Base-by-base conservation (phyloP, 108 stramenopile species). In the Nitzschia inconspicua region DNA sequence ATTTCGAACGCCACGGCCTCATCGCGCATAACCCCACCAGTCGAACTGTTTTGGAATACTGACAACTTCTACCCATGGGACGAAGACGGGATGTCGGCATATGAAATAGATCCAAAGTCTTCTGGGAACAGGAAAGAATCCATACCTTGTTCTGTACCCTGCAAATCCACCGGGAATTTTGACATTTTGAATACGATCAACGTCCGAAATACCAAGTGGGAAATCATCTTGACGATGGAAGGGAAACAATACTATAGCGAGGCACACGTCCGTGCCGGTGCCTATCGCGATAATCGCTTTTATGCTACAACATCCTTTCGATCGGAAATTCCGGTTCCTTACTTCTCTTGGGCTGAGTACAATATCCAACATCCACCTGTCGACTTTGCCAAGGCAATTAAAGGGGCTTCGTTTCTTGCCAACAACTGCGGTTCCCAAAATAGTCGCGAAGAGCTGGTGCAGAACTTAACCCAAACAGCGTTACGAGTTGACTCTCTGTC, bases 301-400 rank as follows among this genome's bases (percentile, higher is more conserved):
- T 85, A 77, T 47, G 71, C 80, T 8, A 83, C 81, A 0, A 85
- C 88, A 43, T 85, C 83, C n/a, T 85, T 85, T 48, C 55, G 63
- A 57, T 81, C 79, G 1, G 84, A 83, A 44, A 59, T 89, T 25
- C 88, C 84, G 0, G 20, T 70, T 18, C 69, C 88, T 1, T 89
- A 85, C 58, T 84, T 79, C 56, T 82, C 84, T 4, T 73, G 66
- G 66, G 52, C 49, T 13, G 83, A 82, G 23, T 76, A 80, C 53
- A 27, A 52, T 4, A 62, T 82, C 32, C 64, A 76, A 31, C 47
- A 61, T 37, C 67, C 76, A 0, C 52, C 76, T 23, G 74, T 86
- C 2, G 52, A 79, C 19, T 83, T 57, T 60, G 54, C 66, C 28
- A 52, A 52, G n/a, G 79, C 48, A 13, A 84, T 84, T 43, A 76